Evolutionary conservation across 1,139 yeast species (phyloP), one percentile per base, ranked within the genome.

Genomic region (Sugiyamaella xylanicola): DNA sequence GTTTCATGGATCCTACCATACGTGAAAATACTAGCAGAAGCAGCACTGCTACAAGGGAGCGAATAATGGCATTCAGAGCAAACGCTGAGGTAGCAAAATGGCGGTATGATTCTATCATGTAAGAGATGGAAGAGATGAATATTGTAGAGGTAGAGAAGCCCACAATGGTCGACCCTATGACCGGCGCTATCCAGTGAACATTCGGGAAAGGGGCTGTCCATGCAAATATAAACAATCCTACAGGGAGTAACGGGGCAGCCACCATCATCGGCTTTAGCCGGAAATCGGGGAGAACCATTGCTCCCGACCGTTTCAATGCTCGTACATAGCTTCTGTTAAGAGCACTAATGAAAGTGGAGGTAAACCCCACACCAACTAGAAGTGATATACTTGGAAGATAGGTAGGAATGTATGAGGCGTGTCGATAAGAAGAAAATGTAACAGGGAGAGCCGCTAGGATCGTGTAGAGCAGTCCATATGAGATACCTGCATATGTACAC

Each of bases 161-260:
- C 66, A 86, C 86, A 44, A 91, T 85, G 43, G 82, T 78, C 57
- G 90, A 91, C 0, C 92, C 84, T 1, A 86, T 81, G 32, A 83
- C 75, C n/a, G 95, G 90, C 5, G 82, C 87, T 74, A 87, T 82
- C 93, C 93, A 89, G 70, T 87, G 95, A 35, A 87, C 56, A 16
- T 54, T 25, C 13, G 49, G 49, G 25, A 53, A 56, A 65, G 82
- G 79, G 5, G 88, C 80, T 2, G 83, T 71, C 84, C 84, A 81
- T 0, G 78, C 82, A 62, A 57, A 57, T 29, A 58, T 54, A 20
- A 57, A 74, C 16, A 79, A 61, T 2, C 83, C 81, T 46, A 72
- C 57, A 1, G 83, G 81, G 68, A 79, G 72, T 21, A 81, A 77
- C 21, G 85, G 67, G 1, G 90, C 82, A 29, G 81, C 83, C 25